Percentiles rank a stretch among this genome's conserved stretches.
Conservation (phyloP, 2,329 filamentous ascomycete genomes). For the Curvularia lunata region DNA sequence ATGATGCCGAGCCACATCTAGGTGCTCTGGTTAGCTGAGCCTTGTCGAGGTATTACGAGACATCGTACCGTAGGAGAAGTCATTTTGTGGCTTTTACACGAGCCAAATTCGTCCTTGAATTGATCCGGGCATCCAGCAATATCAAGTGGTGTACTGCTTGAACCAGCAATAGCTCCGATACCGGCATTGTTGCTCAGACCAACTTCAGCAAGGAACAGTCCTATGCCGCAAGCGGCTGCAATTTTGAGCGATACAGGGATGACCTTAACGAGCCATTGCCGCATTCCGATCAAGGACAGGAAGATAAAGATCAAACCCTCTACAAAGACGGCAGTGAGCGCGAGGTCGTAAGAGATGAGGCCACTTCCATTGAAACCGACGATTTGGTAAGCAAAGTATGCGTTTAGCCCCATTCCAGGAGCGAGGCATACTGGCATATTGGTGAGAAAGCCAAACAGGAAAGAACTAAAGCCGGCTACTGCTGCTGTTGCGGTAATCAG, state of each 20-base stretch:
- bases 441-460: conserved; percentile 80
- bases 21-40: conserved; percentile 5
- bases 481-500: conserved; percentile 84
- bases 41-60: conserved; percentile 1
- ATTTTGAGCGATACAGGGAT: conserved; percentile 86
- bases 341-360: conserved; percentile 73
- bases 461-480: conserved; percentile 76
- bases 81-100: conserved; percentile 77
- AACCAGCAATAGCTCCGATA: conserved; percentile 77
- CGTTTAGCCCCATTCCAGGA: conserved; percentile 67
- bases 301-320: conserved; percentile 86
- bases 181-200: conserved; percentile 80
- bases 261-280: conserved; percentile 84
- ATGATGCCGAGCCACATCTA: conserved; percentile 87
- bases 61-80: conserved; percentile 67
- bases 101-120: conserved; percentile 54
- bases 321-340: conserved; percentile 84
- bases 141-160: conserved; percentile 68
- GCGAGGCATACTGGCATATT: conserved; percentile 65
- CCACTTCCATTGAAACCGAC: conserved; percentile 79
- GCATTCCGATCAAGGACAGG: conserved; percentile 78
- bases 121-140: conserved; percentile 75
- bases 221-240: conserved; percentile 84
- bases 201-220: conserved; percentile 77
- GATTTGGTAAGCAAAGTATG: conserved; percentile 83